These are phyloP conservation scores for Straminergon stramineum DNA, from an alignment of 225 moss, liverwort and hornwort genomes.

Conservation along the genomic window DNA sequence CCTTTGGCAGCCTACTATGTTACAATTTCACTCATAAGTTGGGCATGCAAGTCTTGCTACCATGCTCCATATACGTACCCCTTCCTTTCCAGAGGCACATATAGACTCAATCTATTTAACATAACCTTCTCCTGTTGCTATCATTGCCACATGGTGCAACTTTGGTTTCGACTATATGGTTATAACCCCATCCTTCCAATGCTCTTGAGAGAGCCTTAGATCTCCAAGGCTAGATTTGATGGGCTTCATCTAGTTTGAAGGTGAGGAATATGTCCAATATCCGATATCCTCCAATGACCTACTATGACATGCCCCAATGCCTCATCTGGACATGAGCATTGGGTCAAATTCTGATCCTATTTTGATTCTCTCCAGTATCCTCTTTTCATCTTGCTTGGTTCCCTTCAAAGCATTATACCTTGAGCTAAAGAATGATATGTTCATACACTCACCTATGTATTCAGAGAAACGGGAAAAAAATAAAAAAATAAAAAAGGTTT, in stretches of 20 bases:
- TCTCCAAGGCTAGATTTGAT: not conserved
- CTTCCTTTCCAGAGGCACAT: not conserved
- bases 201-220: not conserved
- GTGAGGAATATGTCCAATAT: not conserved
- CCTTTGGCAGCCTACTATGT: not conserved
- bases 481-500: not conserved
- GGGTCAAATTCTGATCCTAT: not conserved
- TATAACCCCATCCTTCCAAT: not conserved
- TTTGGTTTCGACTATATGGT: not conserved
- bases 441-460: not conserved
- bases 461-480: no score
- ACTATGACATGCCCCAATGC: no score
- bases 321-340: not conserved
- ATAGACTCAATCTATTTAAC: not conserved
- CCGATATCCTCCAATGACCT: not conserved
- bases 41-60: not conserved
- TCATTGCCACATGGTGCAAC: not conserved
- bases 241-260: not conserved
- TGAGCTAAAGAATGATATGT: not conserved
- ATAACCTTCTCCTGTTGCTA: not conserved
- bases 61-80: not conserved
- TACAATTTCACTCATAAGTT: not conserved
- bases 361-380: not conserved
- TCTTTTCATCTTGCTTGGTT: not conserved
- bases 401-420: not conserved